phyloP scores from a whole-genome alignment of 345 rosid species.

The Cardamine resedifolia region DNA sequence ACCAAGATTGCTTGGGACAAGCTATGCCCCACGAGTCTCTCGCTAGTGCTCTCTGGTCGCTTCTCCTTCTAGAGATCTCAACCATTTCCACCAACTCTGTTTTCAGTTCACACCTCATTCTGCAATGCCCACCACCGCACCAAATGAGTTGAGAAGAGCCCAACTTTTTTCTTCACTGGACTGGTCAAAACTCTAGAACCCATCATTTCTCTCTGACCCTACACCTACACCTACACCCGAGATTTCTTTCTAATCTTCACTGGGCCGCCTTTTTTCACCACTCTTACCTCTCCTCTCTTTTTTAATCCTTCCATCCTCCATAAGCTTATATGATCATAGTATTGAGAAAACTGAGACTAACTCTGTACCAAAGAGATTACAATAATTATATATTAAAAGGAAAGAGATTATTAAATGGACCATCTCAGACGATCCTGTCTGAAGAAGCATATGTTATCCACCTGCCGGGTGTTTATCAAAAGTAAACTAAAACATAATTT shows the following conservation, averaged over 20 bases:
- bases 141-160: conserved; percentile 27
- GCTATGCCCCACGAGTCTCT: conserved; percentile 28
- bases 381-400: neutral
- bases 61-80: conserved; percentile 43
- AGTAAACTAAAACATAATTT: conserved; percentile 3
- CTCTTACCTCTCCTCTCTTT: neutral
- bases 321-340: neutral
- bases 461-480: conserved; percentile 42
- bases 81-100: conserved; percentile 35
- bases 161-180: conserved; percentile 31
- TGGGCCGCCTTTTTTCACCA: conserved; percentile 22
- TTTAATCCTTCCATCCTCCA: neutral
- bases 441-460: conserved; percentile 28
- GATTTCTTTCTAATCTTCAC: conserved; percentile 29
- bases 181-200: conserved; percentile 30
- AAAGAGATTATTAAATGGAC: neutral
- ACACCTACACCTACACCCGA: conserved; percentile 17
- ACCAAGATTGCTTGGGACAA: conserved; percentile 36
- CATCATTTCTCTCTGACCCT: conserved; percentile 25
- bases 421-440: conserved; percentile 38
- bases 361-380: conserved; percentile 9
- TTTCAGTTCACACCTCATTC: conserved; percentile 34
- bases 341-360: neutral
- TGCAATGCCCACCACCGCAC: conserved; percentile 33
- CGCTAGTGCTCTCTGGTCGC: conserved; percentile 41